Evolutionary conservation across 805 yeast genomes (phyloP).

Genomic region (Komagataella mondaviorum): DNA sequence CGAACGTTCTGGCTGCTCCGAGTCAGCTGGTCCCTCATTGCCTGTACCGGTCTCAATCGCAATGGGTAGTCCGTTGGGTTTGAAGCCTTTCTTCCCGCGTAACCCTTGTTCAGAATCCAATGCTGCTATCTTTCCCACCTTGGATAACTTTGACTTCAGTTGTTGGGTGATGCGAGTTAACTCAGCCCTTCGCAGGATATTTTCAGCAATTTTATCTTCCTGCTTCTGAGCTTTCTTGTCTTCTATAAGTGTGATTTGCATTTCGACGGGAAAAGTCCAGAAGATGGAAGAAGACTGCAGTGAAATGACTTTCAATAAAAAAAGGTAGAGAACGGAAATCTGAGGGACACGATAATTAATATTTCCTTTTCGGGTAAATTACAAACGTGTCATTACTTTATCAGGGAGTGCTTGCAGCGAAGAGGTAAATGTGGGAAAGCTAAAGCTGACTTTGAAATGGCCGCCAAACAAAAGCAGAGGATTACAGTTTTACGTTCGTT

Average conservation of each 20-base stretch:
- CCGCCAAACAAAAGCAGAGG: background rate
- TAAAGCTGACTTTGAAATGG: background rate
- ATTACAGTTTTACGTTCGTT: background rate
- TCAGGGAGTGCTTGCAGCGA: background rate
- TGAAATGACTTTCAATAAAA: background rate
- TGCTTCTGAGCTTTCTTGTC: slow-evolving; percentile 3
- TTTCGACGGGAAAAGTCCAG: background rate
- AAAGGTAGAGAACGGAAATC: background rate
- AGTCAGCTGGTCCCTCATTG: background rate
- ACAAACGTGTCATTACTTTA: background rate
- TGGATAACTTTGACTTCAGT: slow-evolving; percentile 24
- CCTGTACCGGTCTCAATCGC: background rate
- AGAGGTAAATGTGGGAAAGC: background rate
- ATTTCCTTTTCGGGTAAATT: background rate
- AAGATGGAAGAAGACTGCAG: background rate
- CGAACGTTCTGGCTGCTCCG: background rate
- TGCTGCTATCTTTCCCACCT: slow-evolving; percentile 18
- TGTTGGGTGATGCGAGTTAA: slow-evolving; percentile 31
- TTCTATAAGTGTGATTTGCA: slow-evolving; percentile 1
- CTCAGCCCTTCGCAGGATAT: slow-evolving; percentile 30
- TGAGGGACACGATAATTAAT: background rate
- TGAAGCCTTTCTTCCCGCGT: background rate
- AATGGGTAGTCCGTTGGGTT: background rate
- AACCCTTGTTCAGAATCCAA: background rate
- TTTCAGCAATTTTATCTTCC: slow-evolving; percentile 29